phyloP scores from a whole-genome alignment of 805 yeast species.

The Saccharomyces cerevisiae region DNA sequence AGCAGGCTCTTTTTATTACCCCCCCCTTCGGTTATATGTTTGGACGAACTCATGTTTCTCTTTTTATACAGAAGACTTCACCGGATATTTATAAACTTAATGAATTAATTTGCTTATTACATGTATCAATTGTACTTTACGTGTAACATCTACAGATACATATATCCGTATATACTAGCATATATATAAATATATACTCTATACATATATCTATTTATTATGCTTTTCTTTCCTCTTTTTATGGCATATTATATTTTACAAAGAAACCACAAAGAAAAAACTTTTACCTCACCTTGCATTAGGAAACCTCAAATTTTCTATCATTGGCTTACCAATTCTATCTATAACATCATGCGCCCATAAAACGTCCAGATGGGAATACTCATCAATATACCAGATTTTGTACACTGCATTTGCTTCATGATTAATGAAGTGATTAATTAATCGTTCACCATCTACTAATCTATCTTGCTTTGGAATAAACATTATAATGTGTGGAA shows the following conservation, averaged over 20 bases:
- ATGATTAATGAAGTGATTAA: constrained; percentile 50
- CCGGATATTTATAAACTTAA: neutral
- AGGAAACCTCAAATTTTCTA: constrained; percentile 27
- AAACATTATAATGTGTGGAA: constrained; percentile 58
- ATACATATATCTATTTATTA: neutral
- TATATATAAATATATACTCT: neutral
- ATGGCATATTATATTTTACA: neutral
- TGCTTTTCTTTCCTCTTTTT: neutral
- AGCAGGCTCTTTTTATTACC: neutral
- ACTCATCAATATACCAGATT: constrained; percentile 41
- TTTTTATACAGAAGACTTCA: neutral
- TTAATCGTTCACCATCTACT: constrained; percentile 65
- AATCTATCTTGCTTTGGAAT: constrained; percentile 67
- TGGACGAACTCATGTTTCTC: neutral
- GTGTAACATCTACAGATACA: neutral
- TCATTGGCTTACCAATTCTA: constrained; percentile 48
- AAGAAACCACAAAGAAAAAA: neutral
- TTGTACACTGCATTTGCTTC: constrained; percentile 38
- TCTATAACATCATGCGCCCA: constrained; percentile 81
- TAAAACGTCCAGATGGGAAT: constrained; percentile 82
- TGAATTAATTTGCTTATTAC: neutral
- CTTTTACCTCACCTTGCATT: neutral
- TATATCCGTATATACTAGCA: neutral
- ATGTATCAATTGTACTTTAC: neutral
- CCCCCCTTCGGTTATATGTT: neutral